Evolutionary conservation across 2,329 filamentous ascomycete species (phyloP), one percentile per base, ranked within the genome.

Genomic region (Amauroascus niger): DNA sequence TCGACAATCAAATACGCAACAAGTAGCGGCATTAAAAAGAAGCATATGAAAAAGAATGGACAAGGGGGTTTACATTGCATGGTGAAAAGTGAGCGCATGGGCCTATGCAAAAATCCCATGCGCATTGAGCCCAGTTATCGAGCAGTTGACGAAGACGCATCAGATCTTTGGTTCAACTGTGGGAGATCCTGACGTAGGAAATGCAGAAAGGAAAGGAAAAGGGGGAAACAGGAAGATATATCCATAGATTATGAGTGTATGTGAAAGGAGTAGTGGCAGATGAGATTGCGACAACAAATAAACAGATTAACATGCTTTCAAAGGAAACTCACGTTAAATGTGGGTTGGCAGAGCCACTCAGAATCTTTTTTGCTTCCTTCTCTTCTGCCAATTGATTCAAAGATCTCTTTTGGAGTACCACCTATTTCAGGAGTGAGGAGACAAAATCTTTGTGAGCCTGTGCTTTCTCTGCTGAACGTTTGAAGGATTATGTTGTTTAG

Each of bases 241-340:
- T 9, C 8, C 28, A 43, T 43, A 18, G 28, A 24, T 14, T 37
- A 39, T 9, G 26, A 41, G 16, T 45, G 24, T 6, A 24, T 13
- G 20, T 26, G 11, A 11, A 8, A 20, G 40, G 35, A 39, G 33
- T 14, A 18, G 14, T 16, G n/a, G 7, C 24, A 20, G 20, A 51
- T 37, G 6, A 3, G 11, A 30, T 24, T 1, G 13, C 6, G 20
- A 7, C 41, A 20, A 32, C 32, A 39, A 30, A 50, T 30, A 50
- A 33, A 50, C 37, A 41, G 33, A 22, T 33, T 32, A 32, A 43
- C 16, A 35, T 20, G 37, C 20, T 16, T 32, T 30, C 18, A 49
- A 35, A 44, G 49, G 28, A 45, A 39, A 52, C 50, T 46, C 41
- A 52, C 50, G n/a, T 28, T 52, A 8, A 22, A 46, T 51, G 39